Evolutionary conservation across 176 grass and related monocot genomes (phyloP), one percentile per base, ranked within the genome.

Genomic region (Carex scoparia): DNA sequence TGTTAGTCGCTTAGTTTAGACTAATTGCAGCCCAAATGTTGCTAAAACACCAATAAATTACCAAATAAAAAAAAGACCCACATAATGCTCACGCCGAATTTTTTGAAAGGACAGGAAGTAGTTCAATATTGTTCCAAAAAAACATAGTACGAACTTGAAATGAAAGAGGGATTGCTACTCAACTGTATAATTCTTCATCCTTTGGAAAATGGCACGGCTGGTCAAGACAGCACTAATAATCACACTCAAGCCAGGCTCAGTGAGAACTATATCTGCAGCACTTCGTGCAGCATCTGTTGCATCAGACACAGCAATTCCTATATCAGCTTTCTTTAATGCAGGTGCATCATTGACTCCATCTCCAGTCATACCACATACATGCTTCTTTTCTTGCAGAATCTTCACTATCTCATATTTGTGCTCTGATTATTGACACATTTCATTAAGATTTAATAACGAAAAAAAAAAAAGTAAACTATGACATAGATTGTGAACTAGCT

Each of bases 141-240:
- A 51, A 51, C 46, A 31, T 28, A 51, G 3, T 23, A 12, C 5
- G 13, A 77, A 82, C 10, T 37, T 69, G 28, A 51, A 16, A 40
- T 38, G 10, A 30, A 27, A 46, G 38, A 40, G 3, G 33, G 19
- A 53, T 40, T 68, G 68, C 56, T 72, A 31, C 78, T 54, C 58
- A 81, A 90, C 92, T 84, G 94, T 97, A 83, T 97, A 97, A 68
- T 97, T 97, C 76, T 91, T 97, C 94, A 97, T 97, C 54, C 90
- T 89, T 84, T 94, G 94, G 61, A 97, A 97, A 48, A 97, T 97
- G 77, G 88, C 85, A 18, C 94, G 83, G 87, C 92, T 92, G 40
- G 92, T 92, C 51, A 97, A 86, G 38, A 97, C 94, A 48, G 90
- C 90, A 83, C 90, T 89, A 66, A 94, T 44, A 74, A 97, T 92